These are phyloP conservation scores for Mucor circinelloides DNA, from an alignment of 371 early-diverging fungal genomes.

Conservation along the genomic window DNA sequence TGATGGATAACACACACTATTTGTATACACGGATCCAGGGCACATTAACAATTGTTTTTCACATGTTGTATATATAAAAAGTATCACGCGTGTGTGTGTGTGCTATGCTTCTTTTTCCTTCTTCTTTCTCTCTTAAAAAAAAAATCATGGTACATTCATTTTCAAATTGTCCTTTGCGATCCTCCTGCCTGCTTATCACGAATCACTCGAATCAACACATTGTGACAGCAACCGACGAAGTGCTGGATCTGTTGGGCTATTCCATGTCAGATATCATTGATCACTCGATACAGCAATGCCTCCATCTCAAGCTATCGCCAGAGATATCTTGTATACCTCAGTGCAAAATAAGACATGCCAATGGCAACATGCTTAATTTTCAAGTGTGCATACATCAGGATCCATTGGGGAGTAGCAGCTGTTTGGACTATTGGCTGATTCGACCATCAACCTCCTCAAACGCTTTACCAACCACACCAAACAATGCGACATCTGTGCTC, in stretches of 20 bases:
- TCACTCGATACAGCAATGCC: slow-evolving; percentile 13
- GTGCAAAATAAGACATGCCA: slow-evolving; percentile 20
- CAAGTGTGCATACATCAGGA: slow-evolving; percentile 32
- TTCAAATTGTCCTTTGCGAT: slow-evolving; percentile 29
- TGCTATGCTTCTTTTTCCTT: neutral
- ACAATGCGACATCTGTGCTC: slow-evolving; percentile 11
- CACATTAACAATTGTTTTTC: neutral
- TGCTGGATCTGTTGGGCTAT: slow-evolving; percentile 37
- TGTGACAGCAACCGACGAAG: slow-evolving; percentile 43
- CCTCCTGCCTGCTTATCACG: slow-evolving; percentile 34
- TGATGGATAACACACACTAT: neutral
- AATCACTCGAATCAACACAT: slow-evolving; percentile 30
- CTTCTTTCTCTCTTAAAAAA: slow-evolving; percentile 1
- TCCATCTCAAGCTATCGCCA: slow-evolving; percentile 12
- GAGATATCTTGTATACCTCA: slow-evolving; percentile 17
- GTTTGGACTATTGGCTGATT: slow-evolving; percentile 27
- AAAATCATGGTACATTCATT: slow-evolving; percentile 20
- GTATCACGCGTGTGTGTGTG: neutral
- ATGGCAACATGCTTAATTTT: slow-evolving; percentile 13
- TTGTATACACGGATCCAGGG: neutral
- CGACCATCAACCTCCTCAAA: neutral
- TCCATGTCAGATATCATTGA: slow-evolving; percentile 15
- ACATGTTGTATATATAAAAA: neutral
- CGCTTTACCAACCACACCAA: neutral
- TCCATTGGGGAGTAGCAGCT: slow-evolving; percentile 12